Base-by-base conservation (phyloP, 1,284 basidiomycete genomes). In the Omphalotus olearius region DNA sequence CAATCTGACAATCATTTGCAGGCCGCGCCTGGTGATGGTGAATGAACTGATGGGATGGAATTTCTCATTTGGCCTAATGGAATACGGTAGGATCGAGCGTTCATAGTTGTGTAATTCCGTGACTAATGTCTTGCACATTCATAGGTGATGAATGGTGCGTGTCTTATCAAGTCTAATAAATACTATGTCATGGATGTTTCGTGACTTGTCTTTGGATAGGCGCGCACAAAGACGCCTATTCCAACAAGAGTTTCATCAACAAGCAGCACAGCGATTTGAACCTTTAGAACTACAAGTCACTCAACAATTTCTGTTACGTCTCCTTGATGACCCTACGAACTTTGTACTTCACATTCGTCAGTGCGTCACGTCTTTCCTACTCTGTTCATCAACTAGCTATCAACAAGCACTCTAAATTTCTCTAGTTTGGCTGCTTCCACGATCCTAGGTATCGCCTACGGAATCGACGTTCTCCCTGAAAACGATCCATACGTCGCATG, bases 341-440 rank as follows among this genome's bases (percentile, higher is more conserved):
- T 69, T 69, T 51, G 60, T 64, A 23, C 56, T 61, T 14, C 66
- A 62, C 50, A 63, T 69, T 13, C 56, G 63, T 45, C 59, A 66
- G 70, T 70, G 41, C 54, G 67, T 6, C 23, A 16, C 14, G 3
- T n/a, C 13, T 13, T 45, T 25, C 25, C n/a, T n/a, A n/a, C 18
- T 45, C 9, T 17, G 17, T 14, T 38, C 18, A 3, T 25, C 23
- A 23, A 40, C 47, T 20, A 10, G 13, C n/a, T 14, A n/a, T 28
- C 45, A 37, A 28, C 41, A 38, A 25, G 37, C 44, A 14, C 37
- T 23, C 55, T 45, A 55, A 41, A 56, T 49, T 51, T 25, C 35
- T 18, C 35, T 25, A 44, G 53, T 18, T 38, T 48, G n/a, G 45
- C 17, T 40, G 73, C 71, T 14, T 65, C 66, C 6, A 68, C 68